Evolutionary conservation across 108 stramenopile genomes (phyloP), one percentile per base, ranked within the genome.

Genomic region (Cylindrotheca fusiformis): DNA sequence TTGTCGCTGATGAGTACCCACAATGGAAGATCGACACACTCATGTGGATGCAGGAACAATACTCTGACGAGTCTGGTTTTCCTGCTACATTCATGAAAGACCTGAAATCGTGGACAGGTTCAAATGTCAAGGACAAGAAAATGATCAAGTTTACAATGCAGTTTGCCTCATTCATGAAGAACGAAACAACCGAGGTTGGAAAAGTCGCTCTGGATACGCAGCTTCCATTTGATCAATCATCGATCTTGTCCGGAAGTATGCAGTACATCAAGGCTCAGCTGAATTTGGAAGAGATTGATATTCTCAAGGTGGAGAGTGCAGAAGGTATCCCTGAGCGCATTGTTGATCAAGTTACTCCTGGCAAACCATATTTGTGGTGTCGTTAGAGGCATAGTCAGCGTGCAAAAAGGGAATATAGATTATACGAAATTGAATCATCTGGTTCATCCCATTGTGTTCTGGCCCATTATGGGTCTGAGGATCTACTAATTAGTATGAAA

Each of bases 131-230:
- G 45, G 95, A 95, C 75, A 94, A 96, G 80, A 97, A 91, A 58
- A 63, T 85, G 72, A 75, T 91, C 52, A 95, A 96, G 78, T 75
- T 78, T 30, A 64, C 71, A 0, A 98, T 98, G 97, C 97, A 98
- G 69, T 96, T 96, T 56, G 97, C 81, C 26, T 79, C 88, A 1
- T 98, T 96, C 65, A 85, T 94, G 65, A 90, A 90, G 68, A 90
- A 72, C 53, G 94, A 96, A 76, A 89, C 78, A 21, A 82, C 83
- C 18, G 95, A 96, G 44, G 86, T 91, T 12, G 97, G 97, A 14
- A 60, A 54, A 19, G 76, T 78, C 53, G 94, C 93, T 24, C 68
- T 96, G 81, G 95, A 95, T 69, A 77, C 80, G 30, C 81, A 79
- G 22, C 61, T 92, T 18, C 93, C 96, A 18, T 96, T 91, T 69